Percentiles rank a stretch among this genome's conserved stretches.
Conservation (phyloP, 2,329 filamentous ascomycete genomes). For the Harringtonia aguacate region DNA sequence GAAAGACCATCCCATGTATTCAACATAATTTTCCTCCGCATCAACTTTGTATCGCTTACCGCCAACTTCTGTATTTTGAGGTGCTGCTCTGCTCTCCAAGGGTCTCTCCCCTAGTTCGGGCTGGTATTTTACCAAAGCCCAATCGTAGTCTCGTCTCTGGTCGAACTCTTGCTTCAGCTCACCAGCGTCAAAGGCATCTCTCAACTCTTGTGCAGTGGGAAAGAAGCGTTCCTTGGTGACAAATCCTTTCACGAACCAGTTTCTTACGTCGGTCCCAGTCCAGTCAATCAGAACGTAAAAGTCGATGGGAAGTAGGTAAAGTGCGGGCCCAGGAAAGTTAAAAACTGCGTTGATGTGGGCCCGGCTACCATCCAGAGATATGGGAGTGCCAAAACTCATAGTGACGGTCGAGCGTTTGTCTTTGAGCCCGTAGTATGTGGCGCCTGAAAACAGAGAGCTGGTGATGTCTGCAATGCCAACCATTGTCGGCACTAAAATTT, state of each 20-base stretch:
- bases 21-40: constrained; percentile 31
- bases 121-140: constrained; percentile 22
- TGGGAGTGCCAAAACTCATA: constrained; percentile 23
- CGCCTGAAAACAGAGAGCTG: constrained; percentile 23
- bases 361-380: constrained; percentile 27
- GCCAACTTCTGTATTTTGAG: constrained; percentile 24
- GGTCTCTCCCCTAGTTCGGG: constrained; percentile 17
- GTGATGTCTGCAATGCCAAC: constrained; percentile 28
- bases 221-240: constrained; percentile 30
- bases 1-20: constrained; percentile 42
- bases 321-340: constrained; percentile 25
- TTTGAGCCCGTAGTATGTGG: constrained; percentile 19
- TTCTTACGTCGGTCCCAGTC: constrained; percentile 29
- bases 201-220: constrained; percentile 20
- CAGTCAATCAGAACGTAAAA: constrained; percentile 32
- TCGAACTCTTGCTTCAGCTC: constrained; percentile 22
- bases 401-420: constrained; percentile 20
- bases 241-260: constrained; percentile 30
- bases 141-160: constrained; percentile 22
- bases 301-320: constrained; percentile 31
- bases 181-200: constrained; percentile 25
- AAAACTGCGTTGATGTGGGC: constrained; percentile 30
- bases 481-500: constrained; percentile 24
- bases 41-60: constrained; percentile 33
- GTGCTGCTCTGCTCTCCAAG: constrained; percentile 23